Evolutionary conservation across 2,329 filamentous ascomycete genomes (phyloP).

Genomic region (Taxawa tesnikishii): DNA sequence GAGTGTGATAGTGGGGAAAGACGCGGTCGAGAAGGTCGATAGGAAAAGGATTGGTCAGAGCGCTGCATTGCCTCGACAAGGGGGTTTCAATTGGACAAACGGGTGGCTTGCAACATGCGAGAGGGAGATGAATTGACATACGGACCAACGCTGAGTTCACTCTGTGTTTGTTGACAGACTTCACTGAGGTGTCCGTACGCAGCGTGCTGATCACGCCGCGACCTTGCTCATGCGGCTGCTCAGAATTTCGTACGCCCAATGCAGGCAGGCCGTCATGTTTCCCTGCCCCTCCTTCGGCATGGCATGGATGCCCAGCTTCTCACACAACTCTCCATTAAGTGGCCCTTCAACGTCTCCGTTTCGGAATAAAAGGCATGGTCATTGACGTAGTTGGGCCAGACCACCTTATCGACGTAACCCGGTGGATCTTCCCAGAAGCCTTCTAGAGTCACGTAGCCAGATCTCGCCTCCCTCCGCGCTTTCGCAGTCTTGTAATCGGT

Average conservation of each 20-base stretch:
- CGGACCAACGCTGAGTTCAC: too few relatives aligned
- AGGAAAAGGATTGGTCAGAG: too few relatives aligned
- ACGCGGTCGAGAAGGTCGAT: too few relatives aligned
- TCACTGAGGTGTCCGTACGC: too few relatives aligned
- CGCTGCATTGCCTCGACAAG: too few relatives aligned
- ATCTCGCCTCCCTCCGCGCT: slow-evolving; percentile 52
- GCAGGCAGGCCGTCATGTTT: slow-evolving; percentile 21
- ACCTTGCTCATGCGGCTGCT: too few relatives aligned
- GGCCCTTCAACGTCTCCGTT: slow-evolving; percentile 51
- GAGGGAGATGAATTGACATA: too few relatives aligned
- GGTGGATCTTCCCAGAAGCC: slow-evolving; percentile 95
- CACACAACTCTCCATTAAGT: slow-evolving; percentile 32
- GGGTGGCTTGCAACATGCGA: too few relatives aligned
- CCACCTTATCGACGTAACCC: slow-evolving; percentile 84
- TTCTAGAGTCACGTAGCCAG: slow-evolving; percentile 65
- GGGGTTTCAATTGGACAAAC: too few relatives aligned
- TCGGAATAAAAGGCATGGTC: slow-evolving; percentile 73
- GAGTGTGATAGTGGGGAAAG: too few relatives aligned
- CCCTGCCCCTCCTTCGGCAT: slow-evolving; percentile 16
- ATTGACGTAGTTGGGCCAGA: slow-evolving; percentile 87
- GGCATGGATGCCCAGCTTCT: slow-evolving; percentile 15
- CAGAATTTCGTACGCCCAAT: slow-evolving; percentile 25
- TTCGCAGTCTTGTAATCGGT: slow-evolving; percentile 54
- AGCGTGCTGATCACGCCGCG: slow-evolving; percentile 1
- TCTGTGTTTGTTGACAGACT: too few relatives aligned